A percentile compares a stretch with the other conserved stretches of the same genome.
These are phyloP conservation scores for Capsicum baccatum DNA, from an alignment of 257 asterid species.

Conservation along the genomic window DNA sequence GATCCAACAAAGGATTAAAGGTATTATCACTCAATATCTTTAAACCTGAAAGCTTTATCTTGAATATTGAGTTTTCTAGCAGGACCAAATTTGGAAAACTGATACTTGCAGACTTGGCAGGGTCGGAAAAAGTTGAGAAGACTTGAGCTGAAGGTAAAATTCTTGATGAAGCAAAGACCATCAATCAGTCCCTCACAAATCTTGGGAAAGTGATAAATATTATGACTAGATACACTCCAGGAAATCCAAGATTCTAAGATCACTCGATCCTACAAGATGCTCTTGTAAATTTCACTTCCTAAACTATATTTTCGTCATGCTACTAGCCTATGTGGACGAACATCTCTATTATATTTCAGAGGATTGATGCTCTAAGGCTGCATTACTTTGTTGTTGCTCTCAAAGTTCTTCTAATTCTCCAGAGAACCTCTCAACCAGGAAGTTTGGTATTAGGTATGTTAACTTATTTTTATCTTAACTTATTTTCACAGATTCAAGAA, in stretches of 20 bases:
- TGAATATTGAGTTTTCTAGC: constrained; percentile 33
- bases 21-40: constrained; percentile 37
- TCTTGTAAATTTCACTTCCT: constrained; percentile 58
- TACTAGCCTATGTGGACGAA: constrained; percentile 23
- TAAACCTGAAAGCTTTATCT: constrained; percentile 23
- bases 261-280: constrained; percentile 79
- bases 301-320: constrained; percentile 27
- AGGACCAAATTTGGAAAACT: constrained; percentile 62
- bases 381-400: constrained; percentile 90
- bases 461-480: background rate
- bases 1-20: constrained; percentile 60
- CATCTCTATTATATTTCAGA: constrained; percentile 45
- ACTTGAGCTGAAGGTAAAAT: constrained; percentile 89
- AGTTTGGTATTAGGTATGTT: constrained; percentile 78
- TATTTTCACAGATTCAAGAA: background rate
- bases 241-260: constrained; percentile 79
- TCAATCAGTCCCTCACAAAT: constrained; percentile 79
- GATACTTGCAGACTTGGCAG: constrained; percentile 86
- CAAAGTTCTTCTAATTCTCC: constrained; percentile 76
- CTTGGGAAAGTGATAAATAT: constrained; percentile 90
- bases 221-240: constrained; percentile 53
- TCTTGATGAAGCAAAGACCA: constrained; percentile 89
- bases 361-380: constrained; percentile 79
- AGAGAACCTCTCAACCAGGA: constrained; percentile 80
- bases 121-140: constrained; percentile 88